Base-by-base conservation (phyloP, 805 yeast species). In the Wickerhamiella galacta region DNA sequence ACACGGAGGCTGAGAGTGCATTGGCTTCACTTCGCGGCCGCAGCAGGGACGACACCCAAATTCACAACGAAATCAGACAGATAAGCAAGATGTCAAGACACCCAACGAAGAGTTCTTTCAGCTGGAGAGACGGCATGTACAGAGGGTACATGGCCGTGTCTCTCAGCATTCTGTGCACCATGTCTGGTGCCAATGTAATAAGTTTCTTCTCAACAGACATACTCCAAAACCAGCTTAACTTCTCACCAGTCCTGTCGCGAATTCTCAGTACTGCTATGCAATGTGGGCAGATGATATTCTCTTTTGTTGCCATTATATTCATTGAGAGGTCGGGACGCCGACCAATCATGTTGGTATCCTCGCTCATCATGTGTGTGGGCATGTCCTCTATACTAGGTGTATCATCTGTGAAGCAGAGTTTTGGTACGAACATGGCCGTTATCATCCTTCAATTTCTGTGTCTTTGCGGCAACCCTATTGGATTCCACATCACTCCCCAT, bases 201-300 rank as follows among this genome's bases (percentile, higher is more conserved):
- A 61, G 70, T 1, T 70, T 68, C 45, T 71, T 70, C 41, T 73
- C 75, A 0, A 72, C 73, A 4, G 57, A 66, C 46, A 67, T 70
- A 30, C 69, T 66, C 41, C 63, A 61, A 37, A 51, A 57, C 20
- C 63, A 62, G 37, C 58, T 67, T 38, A 64, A 66, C 14, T 58
- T 68, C 58, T 33, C 57, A 7, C 52, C 67, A 1, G 44, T 60
- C 20, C 46, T 51, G 17, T 52, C 70, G 4, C 54, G 61, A 32
- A 48, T 60, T 6, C 48, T 66, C 28, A 68, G 69, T 16, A 70
- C 63, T 15, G 51, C 54, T 20, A 47, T 51, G n/a, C 60, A 70
- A 36, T 59, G 62, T 3, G 64, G 58, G 36, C 68, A 51, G 22
- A 37, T 43, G 32, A 16, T 47, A 16, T 48, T 41, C 20, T 41